Evolutionary conservation across 345 rosid species (phyloP).

Genomic region (Lepidium africanum): DNA sequence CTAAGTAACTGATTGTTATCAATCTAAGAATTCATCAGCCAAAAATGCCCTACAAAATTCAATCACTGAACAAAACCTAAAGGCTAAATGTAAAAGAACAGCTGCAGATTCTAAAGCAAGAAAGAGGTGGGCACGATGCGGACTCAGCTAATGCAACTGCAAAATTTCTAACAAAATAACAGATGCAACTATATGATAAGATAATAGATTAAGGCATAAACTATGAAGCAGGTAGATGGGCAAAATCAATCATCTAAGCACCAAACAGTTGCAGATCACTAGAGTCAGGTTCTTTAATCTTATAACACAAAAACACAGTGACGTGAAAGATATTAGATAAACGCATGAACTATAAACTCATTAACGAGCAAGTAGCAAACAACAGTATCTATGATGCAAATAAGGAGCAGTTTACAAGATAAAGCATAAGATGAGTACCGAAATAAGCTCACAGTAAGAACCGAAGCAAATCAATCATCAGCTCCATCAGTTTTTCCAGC

Average conservation of each 20-base stretch:
- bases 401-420: conserved; percentile 3
- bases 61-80: too few species aligned
- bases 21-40: too few species aligned
- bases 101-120: too few species aligned
- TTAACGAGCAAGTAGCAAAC: conserved; percentile 3
- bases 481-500: conserved; percentile 62
- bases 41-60: too few species aligned
- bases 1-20: too few species aligned
- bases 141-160: neutral
- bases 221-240: too few species aligned
- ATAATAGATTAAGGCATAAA: too few species aligned
- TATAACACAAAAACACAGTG: conserved; percentile 4
- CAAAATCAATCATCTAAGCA: neutral
- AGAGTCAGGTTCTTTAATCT: neutral
- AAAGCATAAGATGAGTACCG: conserved; percentile 9
- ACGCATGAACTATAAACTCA: neutral
- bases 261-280: neutral
- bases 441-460: neutral
- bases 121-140: neutral
- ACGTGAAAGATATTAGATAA: neutral
- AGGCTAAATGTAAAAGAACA: too few species aligned
- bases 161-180: too few species aligned
- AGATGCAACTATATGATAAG: neutral
- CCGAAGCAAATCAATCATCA: conserved; percentile 45
- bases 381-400: neutral